These are phyloP conservation scores for Cotoneaster glaucophyllus DNA, from an alignment of 306 rosid species.

Conservation along the genomic window DNA sequence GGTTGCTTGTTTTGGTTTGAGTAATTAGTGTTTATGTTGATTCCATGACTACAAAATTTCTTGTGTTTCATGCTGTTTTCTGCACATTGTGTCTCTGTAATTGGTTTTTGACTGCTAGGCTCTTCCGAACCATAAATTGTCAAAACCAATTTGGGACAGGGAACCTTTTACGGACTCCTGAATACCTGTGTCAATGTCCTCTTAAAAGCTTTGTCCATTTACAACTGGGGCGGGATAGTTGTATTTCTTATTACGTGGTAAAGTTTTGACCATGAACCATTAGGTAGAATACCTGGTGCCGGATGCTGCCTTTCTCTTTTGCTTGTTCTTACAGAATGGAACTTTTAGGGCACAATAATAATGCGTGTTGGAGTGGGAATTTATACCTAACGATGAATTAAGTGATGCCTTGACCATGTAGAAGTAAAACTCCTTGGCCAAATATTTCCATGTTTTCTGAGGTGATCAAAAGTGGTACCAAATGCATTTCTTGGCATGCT, in stretches of 20 bases:
- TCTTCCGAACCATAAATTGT: background rate
- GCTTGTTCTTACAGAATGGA: background rate
- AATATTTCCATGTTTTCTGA: background rate
- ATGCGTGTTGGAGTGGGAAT: background rate
- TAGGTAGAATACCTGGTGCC: background rate
- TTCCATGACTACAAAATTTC: background rate
- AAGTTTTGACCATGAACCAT: background rate
- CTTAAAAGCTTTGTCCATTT: background rate
- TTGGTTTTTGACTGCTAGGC: background rate
- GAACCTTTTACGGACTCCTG: background rate
- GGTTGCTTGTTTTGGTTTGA: constrained; percentile 4
- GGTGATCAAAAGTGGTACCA: background rate
- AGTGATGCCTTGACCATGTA: background rate
- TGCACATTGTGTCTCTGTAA: background rate
- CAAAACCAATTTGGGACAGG: background rate
- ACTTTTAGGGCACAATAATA: background rate
- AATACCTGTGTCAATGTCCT: background rate
- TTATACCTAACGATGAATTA: background rate
- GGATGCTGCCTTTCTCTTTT: background rate
- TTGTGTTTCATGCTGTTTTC: background rate
- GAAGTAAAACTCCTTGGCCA: background rate
- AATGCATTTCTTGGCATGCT: background rate
- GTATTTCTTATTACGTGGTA: background rate
- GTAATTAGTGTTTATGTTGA: background rate
- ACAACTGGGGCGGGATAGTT: background rate